These are phyloP conservation scores for Volvariella surrecta DNA, from an alignment of 1,284 basidiomycete genomes.

Conservation along the genomic window DNA sequence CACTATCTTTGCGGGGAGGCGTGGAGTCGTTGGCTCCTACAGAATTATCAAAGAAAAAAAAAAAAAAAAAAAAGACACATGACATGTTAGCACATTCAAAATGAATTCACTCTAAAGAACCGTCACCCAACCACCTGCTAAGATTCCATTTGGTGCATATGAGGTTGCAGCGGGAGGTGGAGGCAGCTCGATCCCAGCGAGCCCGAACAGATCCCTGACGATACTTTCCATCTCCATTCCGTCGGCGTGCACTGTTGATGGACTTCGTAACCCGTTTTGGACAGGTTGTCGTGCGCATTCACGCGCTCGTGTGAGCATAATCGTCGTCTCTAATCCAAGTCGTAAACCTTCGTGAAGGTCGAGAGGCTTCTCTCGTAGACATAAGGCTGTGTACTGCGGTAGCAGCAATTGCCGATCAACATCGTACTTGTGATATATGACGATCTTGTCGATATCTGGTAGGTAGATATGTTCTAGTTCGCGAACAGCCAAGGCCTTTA, in stretches of 20 bases:
- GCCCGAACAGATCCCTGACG: slow-evolving; percentile 31
- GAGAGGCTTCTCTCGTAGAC: slow-evolving; percentile 45
- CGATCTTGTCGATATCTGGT: slow-evolving; percentile 44
- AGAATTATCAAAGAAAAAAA: background rate
- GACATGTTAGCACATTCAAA: background rate
- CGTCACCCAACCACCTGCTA: slow-evolving; percentile 1
- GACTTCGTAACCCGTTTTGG: slow-evolving; percentile 31
- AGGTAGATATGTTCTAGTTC: slow-evolving; percentile 48
- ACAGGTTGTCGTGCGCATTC: slow-evolving; percentile 39
- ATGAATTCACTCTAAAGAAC: background rate
- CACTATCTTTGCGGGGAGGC: slow-evolving; percentile 1
- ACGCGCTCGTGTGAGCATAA: slow-evolving; percentile 49
- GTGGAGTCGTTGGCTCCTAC: background rate
- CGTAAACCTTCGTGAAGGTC: slow-evolving; percentile 45
- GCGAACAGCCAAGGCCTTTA: slow-evolving; percentile 48
- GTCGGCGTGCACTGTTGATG: slow-evolving; percentile 24
- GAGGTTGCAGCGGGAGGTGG: background rate
- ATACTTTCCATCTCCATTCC: slow-evolving; percentile 26
- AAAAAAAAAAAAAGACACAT: background rate
- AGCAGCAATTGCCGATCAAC: slow-evolving; percentile 47
- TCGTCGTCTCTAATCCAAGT: slow-evolving; percentile 49
- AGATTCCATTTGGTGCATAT: background rate
- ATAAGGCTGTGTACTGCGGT: slow-evolving; percentile 47
- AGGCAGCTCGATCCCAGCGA: slow-evolving; percentile 10
- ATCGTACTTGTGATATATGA: slow-evolving; percentile 45